Conservation (phyloP, 108 stramenopile species). For the Cyclotella atomus region DNA sequence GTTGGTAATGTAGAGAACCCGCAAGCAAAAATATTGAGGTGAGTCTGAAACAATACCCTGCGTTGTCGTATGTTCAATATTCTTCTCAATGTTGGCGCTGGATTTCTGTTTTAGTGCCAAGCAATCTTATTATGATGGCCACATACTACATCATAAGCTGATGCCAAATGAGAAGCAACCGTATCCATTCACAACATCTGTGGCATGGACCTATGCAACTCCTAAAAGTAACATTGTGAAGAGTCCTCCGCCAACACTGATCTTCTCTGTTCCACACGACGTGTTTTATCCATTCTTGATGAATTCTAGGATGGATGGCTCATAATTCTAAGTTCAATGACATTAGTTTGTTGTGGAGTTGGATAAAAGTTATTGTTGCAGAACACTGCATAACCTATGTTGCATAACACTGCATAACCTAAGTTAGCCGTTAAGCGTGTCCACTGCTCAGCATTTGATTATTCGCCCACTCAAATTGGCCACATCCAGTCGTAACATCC, state of each 20-base stretch:
- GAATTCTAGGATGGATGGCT: background rate
- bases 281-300: constrained; percentile 53
- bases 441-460: too few relatives aligned
- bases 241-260: constrained; percentile 23
- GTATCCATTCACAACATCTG: constrained; percentile 38
- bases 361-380: background rate
- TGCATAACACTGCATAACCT: too few relatives aligned
- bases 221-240: constrained; percentile 29
- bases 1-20: constrained; percentile 46
- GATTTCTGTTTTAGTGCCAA: constrained; percentile 35
- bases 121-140: constrained; percentile 27
- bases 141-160: constrained; percentile 16
- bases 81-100: too few relatives aligned
- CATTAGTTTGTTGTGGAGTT: background rate
- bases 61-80: too few relatives aligned
- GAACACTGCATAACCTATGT: background rate
- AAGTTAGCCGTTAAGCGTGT: too few relatives aligned
- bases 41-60: background rate
- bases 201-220: constrained; percentile 29
- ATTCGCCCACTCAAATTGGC: too few relatives aligned
- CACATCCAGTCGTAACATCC: too few relatives aligned
- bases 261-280: constrained; percentile 51
- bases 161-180: constrained; percentile 34
- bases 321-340: background rate
- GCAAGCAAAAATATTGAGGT: constrained; percentile 55